Percentiles rank a stretch among this genome's conserved stretches.
Evolutionary conservation across 148 eudicot genomes (phyloP).

Genomic region (Heliamphora exappendiculata): DNA sequence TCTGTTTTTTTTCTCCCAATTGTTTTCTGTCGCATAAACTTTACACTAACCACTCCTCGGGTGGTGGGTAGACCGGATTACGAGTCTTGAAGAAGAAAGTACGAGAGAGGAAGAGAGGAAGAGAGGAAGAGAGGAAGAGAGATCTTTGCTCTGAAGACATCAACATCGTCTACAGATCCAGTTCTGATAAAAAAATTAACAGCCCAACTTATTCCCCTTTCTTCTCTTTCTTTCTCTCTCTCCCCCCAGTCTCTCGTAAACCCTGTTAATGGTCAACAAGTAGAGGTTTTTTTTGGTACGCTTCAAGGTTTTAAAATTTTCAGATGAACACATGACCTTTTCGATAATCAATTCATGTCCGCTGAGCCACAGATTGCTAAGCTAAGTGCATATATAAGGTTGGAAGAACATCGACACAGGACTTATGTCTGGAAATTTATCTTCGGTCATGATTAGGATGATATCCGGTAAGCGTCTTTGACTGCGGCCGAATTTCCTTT

Average conservation of each 20-base stretch:
- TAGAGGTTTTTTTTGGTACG: neutral
- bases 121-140: neutral
- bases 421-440: constrained; percentile 8
- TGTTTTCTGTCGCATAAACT: too few relatives aligned
- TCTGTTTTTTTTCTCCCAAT: too few relatives aligned
- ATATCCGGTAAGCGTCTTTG: constrained; percentile 38
- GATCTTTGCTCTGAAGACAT: neutral
- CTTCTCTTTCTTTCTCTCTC: constrained; percentile 4
- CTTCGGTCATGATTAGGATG: constrained; percentile 18
- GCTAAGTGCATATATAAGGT: neutral
- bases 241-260: neutral
- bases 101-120: neutral
- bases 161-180: constrained; percentile 1
- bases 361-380: neutral
- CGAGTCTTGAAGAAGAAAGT: neutral
- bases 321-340: neutral
- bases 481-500: constrained; percentile 1
- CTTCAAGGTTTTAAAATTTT: neutral
- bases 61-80: too few relatives aligned
- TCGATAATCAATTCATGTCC: neutral
- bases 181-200: neutral
- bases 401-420: neutral
- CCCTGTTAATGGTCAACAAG: neutral
- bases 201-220: constrained; percentile 5
- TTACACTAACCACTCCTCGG: too few relatives aligned